A percentile compares a stretch with the other conserved stretches of the same genome.
Evolutionary conservation across 306 rosid species (phyloP).

Genomic region (Dryas alaskensis): DNA sequence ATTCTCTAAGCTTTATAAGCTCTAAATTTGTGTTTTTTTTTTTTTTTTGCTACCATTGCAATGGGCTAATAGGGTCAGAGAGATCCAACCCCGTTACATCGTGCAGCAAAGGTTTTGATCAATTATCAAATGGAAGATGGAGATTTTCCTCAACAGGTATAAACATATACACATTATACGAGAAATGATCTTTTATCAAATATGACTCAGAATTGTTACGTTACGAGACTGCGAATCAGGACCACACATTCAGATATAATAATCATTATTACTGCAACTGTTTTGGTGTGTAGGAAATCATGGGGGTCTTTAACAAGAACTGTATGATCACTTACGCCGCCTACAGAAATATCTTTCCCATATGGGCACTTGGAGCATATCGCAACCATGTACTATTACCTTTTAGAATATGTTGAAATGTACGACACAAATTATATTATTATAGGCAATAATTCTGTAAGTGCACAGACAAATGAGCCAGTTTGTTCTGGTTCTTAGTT

Average conservation of each 20-base stretch:
- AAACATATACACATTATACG: too few species aligned
- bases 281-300: slow-evolving; percentile 41
- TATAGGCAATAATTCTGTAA: too few species aligned
- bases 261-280: too few species aligned
- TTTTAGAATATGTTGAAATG: too few species aligned
- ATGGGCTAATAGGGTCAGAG: slow-evolving; percentile 38
- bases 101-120: slow-evolving; percentile 54
- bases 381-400: slow-evolving; percentile 29
- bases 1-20: too few species aligned
- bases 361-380: slow-evolving; percentile 73
- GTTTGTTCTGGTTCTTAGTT: too few species aligned
- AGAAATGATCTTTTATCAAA: too few species aligned
- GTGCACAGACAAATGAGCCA: too few species aligned
- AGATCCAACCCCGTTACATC: slow-evolving; percentile 59
- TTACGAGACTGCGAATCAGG: too few species aligned
- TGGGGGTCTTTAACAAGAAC: slow-evolving; percentile 56
- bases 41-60: neutral
- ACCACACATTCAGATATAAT: neutral
- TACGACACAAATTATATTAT: too few species aligned
- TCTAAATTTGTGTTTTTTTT: neutral
- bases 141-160: slow-evolving; percentile 77
- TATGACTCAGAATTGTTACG: too few species aligned
- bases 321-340: slow-evolving; percentile 56
- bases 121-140: slow-evolving; percentile 59
- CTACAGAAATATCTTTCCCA: slow-evolving; percentile 65